Evolutionary conservation across 169 alveolate species (phyloP).

Genomic region (Plasmodium coatneyi): DNA sequence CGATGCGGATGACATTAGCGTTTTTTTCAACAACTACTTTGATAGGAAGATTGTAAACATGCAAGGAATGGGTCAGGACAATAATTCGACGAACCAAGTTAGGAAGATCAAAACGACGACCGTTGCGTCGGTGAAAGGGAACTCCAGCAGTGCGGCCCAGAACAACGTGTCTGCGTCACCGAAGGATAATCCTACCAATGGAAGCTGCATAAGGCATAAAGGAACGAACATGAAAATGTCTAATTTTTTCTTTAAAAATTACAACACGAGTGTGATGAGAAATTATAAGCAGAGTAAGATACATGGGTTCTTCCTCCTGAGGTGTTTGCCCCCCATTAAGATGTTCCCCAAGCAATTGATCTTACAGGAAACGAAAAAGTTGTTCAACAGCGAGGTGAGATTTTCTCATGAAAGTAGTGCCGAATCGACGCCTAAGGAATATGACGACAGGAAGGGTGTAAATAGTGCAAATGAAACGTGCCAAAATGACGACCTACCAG

Average conservation of each 20-base stretch:
- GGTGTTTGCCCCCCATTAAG: constrained; percentile 69
- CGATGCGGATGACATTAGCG: constrained; percentile 64
- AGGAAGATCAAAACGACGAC: neutral
- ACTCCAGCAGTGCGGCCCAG: neutral
- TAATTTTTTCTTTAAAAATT: constrained; percentile 31
- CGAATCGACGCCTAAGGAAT: neutral
- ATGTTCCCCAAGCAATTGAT: constrained; percentile 61
- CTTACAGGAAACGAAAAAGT: constrained; percentile 34
- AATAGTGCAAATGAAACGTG: neutral
- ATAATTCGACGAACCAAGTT: neutral
- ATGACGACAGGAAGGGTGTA: neutral
- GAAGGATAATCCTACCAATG: neutral
- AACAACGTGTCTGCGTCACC: neutral
- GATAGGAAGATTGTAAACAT: constrained; percentile 6
- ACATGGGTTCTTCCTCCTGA: constrained; percentile 51
- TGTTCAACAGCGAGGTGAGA: constrained; percentile 10
- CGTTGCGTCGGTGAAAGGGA: neutral
- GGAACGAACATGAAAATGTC: constrained; percentile 30
- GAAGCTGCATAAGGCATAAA: neutral
- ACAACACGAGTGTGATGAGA: constrained; percentile 18
- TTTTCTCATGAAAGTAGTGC: neutral
- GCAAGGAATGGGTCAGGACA: neutral
- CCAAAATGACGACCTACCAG: constrained; percentile 18
- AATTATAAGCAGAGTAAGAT: constrained; percentile 55
- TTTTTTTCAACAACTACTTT: constrained; percentile 53